These are phyloP conservation scores for Fusarium armeniacum DNA, from an alignment of 2,329 filamentous ascomycete species.

Conservation along the genomic window DNA sequence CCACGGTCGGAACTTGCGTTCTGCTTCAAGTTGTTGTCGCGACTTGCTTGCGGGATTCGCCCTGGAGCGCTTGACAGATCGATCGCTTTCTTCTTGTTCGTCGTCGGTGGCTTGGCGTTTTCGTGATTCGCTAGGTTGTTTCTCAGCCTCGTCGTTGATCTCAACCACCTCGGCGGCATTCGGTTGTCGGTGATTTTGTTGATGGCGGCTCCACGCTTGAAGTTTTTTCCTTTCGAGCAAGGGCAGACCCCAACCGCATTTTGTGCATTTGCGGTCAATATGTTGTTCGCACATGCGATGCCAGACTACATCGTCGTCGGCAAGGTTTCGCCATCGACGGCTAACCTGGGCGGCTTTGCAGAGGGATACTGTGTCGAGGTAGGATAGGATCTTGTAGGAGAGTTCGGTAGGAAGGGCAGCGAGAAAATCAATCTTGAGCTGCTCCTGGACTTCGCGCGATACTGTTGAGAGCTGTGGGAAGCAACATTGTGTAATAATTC, in stretches of 20 bases:
- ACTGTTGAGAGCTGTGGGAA: constrained; percentile 97
- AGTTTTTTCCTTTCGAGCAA: constrained; percentile 89
- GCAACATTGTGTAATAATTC: constrained; percentile 95
- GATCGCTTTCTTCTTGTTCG: constrained; percentile 48
- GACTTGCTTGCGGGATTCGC: constrained; percentile 47
- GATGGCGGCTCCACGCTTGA: constrained; percentile 87
- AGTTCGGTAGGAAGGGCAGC: constrained; percentile 89
- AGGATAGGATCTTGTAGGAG: constrained; percentile 92
- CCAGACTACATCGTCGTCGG: constrained; percentile 99
- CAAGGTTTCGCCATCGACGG: constrained; percentile 85
- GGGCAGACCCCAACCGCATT: constrained; percentile 95
- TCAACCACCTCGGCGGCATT: constrained; percentile 45
- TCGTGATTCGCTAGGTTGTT: constrained; percentile 48
- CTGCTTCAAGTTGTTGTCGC: constrained; percentile 56
- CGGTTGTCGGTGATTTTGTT: constrained; percentile 69
- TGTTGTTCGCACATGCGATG: constrained; percentile 97
- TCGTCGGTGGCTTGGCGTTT: constrained; percentile 54
- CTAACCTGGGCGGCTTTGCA: constrained; percentile 98
- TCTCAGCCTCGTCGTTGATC: constrained; percentile 45
- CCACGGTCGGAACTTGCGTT: constrained; percentile 77
- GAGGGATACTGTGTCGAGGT: constrained; percentile 91
- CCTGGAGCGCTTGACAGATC: constrained; percentile 54
- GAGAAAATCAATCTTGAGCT: constrained; percentile 98
- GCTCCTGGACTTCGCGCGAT: constrained; percentile 89
- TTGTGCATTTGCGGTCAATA: constrained; percentile 92